Conservation (phyloP, 768 basidiomycete species). For the Naganishia randhawae region DNA sequence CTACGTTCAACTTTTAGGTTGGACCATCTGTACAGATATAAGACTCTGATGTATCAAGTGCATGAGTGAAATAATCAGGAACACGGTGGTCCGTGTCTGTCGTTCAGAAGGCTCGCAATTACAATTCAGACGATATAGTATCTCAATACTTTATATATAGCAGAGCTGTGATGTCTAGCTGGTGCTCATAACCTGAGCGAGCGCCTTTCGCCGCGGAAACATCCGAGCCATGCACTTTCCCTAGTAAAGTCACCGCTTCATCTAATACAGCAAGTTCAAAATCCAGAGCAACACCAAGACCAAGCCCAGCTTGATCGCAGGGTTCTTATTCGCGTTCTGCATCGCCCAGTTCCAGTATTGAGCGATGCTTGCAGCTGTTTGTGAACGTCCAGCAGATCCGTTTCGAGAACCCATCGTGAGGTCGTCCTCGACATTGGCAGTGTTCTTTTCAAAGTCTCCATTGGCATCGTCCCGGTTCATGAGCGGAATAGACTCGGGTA, state of each 20-base stretch:
- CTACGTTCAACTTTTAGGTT: not conserved
- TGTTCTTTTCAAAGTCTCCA: slow-evolving; percentile 9
- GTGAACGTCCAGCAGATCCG: slow-evolving; percentile 27
- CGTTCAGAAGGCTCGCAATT: not conserved
- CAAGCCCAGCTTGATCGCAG: slow-evolving; percentile 54
- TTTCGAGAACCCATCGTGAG: slow-evolving; percentile 33
- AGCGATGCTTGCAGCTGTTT: slow-evolving; percentile 41
- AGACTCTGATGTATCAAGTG: not conserved
- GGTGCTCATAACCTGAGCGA: not conserved
- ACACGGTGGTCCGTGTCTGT: not conserved
- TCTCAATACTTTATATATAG: not conserved
- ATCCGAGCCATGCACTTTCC: not conserved
- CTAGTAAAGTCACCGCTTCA: not conserved
- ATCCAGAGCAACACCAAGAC: slow-evolving; percentile 61
- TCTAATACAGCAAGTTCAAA: slow-evolving; percentile 59
- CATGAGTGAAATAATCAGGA: not conserved
- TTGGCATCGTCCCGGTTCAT: slow-evolving; percentile 38
- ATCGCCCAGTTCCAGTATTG: slow-evolving; percentile 21
- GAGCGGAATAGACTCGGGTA: slow-evolving; percentile 48
- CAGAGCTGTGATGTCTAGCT: not conserved
- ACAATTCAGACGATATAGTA: slow-evolving; percentile 2
- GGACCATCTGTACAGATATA: not conserved
- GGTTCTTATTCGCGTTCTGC: slow-evolving; percentile 52
- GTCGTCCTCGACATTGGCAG: slow-evolving; percentile 3
- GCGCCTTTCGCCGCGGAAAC: not conserved